Conservation (phyloP, 805 yeast species). For the Blastobotrys terrestris region DNA sequence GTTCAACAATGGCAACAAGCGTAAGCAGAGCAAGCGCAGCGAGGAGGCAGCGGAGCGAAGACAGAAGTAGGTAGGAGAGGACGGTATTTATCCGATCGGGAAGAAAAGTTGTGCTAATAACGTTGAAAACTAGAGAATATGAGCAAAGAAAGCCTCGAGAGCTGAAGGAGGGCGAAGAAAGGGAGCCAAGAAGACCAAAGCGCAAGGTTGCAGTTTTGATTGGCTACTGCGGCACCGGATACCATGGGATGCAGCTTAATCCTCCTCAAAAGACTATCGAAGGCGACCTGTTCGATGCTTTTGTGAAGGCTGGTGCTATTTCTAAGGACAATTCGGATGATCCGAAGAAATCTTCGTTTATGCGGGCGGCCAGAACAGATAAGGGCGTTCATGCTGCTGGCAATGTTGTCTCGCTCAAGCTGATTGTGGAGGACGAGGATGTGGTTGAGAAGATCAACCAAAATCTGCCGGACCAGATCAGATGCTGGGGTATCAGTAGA, state of each 20-base stretch:
- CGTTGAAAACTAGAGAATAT: slow-evolving; percentile 3
- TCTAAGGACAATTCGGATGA: slow-evolving; percentile 83
- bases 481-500: slow-evolving; percentile 90
- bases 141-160: slow-evolving; percentile 21
- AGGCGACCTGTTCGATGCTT: slow-evolving; percentile 78
- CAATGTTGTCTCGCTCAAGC: slow-evolving; percentile 74
- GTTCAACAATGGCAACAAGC: background rate
- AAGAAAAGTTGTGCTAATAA: no score
- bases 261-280: slow-evolving; percentile 88
- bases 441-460: slow-evolving; percentile 68
- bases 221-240: slow-evolving; percentile 95
- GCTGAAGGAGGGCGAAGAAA: slow-evolving; percentile 21
- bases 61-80: slow-evolving; percentile 1
- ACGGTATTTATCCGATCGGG: no score
- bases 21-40: background rate
- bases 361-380: slow-evolving; percentile 62
- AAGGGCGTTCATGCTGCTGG: slow-evolving; percentile 99
- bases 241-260: slow-evolving; percentile 92
- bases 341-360: slow-evolving; percentile 78
- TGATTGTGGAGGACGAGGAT: slow-evolving; percentile 77
- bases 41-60: background rate
- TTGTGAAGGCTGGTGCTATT: slow-evolving; percentile 81
- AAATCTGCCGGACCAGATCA: slow-evolving; percentile 73
- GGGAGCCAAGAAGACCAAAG: slow-evolving; percentile 45
- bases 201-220: slow-evolving; percentile 83